Conservation (phyloP, 108 stramenopile genomes). For the Mediolabrus comicus region DNA sequence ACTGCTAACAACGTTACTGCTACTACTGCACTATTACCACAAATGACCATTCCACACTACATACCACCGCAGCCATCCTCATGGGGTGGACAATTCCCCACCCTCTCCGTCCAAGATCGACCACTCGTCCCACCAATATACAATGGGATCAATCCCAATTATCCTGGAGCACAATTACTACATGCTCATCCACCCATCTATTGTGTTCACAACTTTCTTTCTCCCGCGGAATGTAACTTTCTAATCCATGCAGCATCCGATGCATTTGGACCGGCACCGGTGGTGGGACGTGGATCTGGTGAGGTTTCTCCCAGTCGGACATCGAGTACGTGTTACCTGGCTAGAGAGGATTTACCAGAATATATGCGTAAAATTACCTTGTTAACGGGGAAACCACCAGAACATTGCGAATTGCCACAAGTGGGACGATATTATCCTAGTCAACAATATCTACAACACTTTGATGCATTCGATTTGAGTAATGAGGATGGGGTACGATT, state of each 20-base stretch:
- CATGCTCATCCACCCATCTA: conserved; percentile 75
- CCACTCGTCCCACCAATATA: conserved; percentile 71
- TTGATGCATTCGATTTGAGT: conserved; percentile 88
- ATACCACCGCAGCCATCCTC: conserved; percentile 35
- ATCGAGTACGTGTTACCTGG: conserved; percentile 78
- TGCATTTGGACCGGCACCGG: conserved; percentile 79
- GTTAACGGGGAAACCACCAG: conserved; percentile 82
- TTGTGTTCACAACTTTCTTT: conserved; percentile 75
- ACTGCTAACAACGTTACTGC: background rate
- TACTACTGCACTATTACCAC: conserved; percentile 5
- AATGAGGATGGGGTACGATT: conserved; percentile 83
- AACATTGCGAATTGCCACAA: conserved; percentile 90
- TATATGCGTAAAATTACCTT: conserved; percentile 73
- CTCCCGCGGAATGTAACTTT: conserved; percentile 78
- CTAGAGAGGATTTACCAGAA: conserved; percentile 80
- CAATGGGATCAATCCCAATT: conserved; percentile 86
- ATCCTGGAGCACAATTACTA: conserved; percentile 67
- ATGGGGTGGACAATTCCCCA: conserved; percentile 35
- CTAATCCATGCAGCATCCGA: conserved; percentile 66
- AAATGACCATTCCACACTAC: conserved; percentile 35
- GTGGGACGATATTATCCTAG: conserved; percentile 86
- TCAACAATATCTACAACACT: conserved; percentile 85
- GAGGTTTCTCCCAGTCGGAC: conserved; percentile 85
- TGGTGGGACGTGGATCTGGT: conserved; percentile 78
- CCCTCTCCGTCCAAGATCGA: conserved; percentile 64